Percentiles rank a stretch among this genome's conserved stretches.
Conservation (phyloP, 345 rosid species). For the Melaleuca alternifolia region DNA sequence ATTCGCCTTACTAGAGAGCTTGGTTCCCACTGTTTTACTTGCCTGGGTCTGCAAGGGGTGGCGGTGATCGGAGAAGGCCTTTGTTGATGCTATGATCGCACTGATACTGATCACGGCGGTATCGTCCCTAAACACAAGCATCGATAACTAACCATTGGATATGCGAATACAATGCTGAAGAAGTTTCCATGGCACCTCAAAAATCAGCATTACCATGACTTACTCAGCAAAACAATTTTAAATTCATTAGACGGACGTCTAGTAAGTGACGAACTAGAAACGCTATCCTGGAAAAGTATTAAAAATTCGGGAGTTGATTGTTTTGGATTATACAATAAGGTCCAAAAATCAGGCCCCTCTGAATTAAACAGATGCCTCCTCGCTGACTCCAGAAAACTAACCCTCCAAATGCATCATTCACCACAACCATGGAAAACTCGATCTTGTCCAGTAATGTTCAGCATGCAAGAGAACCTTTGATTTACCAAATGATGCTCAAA, state of each 20-base stretch:
- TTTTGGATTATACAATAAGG: background rate
- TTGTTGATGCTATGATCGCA: constrained; percentile 58
- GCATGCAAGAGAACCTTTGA: background rate
- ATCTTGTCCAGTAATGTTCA: background rate
- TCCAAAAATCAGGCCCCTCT: background rate
- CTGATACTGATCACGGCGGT: constrained; percentile 72
- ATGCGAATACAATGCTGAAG: constrained; percentile 16
- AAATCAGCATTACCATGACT: constrained; percentile 21
- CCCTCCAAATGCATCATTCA: no score
- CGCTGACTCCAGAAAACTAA: background rate
- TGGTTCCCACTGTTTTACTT: constrained; percentile 61
- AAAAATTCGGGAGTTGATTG: background rate
- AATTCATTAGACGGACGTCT: background rate
- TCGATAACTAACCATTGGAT: constrained; percentile 68
- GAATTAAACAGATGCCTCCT: background rate
- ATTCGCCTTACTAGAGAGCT: constrained; percentile 55
- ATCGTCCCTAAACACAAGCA: constrained; percentile 68
- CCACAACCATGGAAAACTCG: no score
- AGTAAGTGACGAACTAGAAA: background rate
- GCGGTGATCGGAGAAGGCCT: constrained; percentile 73
- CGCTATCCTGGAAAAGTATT: rapidly evolving
- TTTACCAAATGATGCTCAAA: background rate
- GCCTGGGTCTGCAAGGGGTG: constrained; percentile 65
- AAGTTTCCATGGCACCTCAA: constrained; percentile 14
- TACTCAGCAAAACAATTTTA: constrained; percentile 1